These are phyloP conservation scores for Colletotrichum gloeosporioides DNA, from an alignment of 2,329 filamentous ascomycete genomes.

Conservation along the genomic window DNA sequence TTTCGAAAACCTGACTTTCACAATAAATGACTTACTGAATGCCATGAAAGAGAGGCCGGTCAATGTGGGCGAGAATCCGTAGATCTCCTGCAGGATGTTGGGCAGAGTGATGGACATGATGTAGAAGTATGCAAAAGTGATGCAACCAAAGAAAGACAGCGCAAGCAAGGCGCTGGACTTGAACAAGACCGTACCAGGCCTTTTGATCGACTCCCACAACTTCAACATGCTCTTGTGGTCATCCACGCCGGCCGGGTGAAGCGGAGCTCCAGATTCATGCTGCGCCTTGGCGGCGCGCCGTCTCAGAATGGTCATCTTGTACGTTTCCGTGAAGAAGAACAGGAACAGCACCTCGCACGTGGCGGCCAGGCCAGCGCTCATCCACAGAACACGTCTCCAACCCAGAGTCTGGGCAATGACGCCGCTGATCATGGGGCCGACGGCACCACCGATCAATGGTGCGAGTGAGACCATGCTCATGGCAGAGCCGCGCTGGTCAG, in stretches of 20 bases:
- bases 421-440: slow-evolving; percentile 61
- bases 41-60: slow-evolving; percentile 59
- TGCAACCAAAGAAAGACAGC: slow-evolving; percentile 49
- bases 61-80: slow-evolving; percentile 54
- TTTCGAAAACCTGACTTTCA: not conserved
- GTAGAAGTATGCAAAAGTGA: slow-evolving; percentile 59
- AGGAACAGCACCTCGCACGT: slow-evolving; percentile 57
- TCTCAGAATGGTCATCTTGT: slow-evolving; percentile 60
- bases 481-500: slow-evolving; percentile 61
- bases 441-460: slow-evolving; percentile 61
- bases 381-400: slow-evolving; percentile 60
- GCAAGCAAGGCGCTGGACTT: slow-evolving; percentile 59
- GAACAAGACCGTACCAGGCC: slow-evolving; percentile 52
- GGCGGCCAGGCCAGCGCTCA: slow-evolving; percentile 51
- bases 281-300: slow-evolving; percentile 40
- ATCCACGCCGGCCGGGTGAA: slow-evolving; percentile 10
- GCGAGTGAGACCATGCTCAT: slow-evolving; percentile 64
- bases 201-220: slow-evolving; percentile 45
- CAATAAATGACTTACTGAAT: slow-evolving; percentile 49
- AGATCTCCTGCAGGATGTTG: slow-evolving; percentile 51
- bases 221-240: slow-evolving; percentile 31
- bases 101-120: slow-evolving; percentile 59
- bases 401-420: slow-evolving; percentile 58
- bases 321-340: slow-evolving; percentile 63
- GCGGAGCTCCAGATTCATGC: slow-evolving; percentile 28